A percentile compares a stretch with the other conserved stretches of the same genome.
Evolutionary conservation across 257 asterid genomes (phyloP).

Genomic region (Lycium ferocissimum): DNA sequence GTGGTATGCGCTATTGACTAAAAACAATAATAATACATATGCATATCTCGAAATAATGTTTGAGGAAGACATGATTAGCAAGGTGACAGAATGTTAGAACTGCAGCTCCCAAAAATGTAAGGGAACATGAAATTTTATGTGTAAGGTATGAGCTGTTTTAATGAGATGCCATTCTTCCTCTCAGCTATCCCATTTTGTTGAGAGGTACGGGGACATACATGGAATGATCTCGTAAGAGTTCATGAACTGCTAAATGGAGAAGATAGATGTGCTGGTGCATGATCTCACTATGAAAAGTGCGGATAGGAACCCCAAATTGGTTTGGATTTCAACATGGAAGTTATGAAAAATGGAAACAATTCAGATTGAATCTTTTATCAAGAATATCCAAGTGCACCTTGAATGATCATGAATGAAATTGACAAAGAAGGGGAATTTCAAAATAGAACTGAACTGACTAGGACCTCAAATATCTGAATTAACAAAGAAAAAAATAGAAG

Average conservation of each 20-base stretch:
- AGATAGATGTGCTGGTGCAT: slow-evolving; percentile 8
- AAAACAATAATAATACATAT: background rate
- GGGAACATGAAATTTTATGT: background rate
- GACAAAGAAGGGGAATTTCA: background rate
- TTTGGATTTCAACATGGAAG: background rate
- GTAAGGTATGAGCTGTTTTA: slow-evolving; percentile 7
- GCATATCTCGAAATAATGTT: background rate
- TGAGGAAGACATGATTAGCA: slow-evolving; percentile 5
- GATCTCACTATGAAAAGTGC: background rate
- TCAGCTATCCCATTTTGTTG: slow-evolving; percentile 16
- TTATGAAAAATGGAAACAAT: background rate
- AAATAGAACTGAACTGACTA: background rate
- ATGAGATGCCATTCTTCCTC: background rate
- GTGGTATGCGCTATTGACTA: background rate
- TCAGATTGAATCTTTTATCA: background rate
- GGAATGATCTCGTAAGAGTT: background rate
- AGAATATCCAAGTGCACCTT: slow-evolving; percentile 14
- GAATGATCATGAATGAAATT: slow-evolving; percentile 10
- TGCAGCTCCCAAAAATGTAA: background rate
- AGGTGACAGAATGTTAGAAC: background rate
- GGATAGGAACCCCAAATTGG: background rate
- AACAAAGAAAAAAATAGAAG: background rate
- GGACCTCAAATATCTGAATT: slow-evolving; percentile 10
- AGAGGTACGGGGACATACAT: background rate
- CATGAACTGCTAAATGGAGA: slow-evolving; percentile 5